phyloP scores from a whole-genome alignment of 164 flowering plant genomes.

The Nymphaea colorata region DNA sequence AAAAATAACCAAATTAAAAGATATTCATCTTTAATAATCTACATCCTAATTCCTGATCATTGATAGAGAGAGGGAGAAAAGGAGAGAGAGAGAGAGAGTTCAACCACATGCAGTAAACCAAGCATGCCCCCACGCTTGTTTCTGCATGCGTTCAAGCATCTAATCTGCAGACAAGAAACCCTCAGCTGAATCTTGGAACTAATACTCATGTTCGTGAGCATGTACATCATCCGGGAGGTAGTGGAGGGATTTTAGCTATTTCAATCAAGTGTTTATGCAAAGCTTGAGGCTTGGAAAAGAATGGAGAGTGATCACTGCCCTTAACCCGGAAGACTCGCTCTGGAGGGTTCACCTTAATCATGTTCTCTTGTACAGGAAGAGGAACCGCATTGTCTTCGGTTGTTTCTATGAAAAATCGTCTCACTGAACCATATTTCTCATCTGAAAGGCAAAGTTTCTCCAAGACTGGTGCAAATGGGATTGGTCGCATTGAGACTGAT shows the following conservation, averaged over 20 bases:
- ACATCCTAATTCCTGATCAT: not conserved
- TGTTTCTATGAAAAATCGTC: conserved; percentile 82
- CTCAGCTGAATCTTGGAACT: not conserved
- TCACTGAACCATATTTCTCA: conserved; percentile 64
- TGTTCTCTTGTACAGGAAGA: conserved; percentile 47
- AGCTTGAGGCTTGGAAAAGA: conserved; percentile 95
- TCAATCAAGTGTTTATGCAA: conserved; percentile 71
- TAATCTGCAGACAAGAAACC: not conserved
- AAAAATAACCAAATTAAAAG: no score
- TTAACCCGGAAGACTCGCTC: conserved; percentile 64
- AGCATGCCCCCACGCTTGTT: not conserved
- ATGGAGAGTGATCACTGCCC: conserved; percentile 96
- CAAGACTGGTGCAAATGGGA: conserved; percentile 78
- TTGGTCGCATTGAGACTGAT: conserved; percentile 86
- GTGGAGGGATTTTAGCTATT: conserved; percentile 42
- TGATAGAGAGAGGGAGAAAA: not conserved
- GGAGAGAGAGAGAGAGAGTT: no score
- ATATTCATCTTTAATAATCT: not conserved
- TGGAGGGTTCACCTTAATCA: conserved; percentile 60
- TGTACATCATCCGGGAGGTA: not conserved
- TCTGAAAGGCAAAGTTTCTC: conserved; percentile 78
- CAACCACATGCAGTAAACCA: not conserved
- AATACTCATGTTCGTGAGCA: not conserved
- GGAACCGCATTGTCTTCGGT: conserved; percentile 74
- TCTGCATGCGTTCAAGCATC: not conserved